A percentile compares a stretch with the other conserved stretches of the same genome.
phyloP scores from a whole-genome alignment of 1,284 basidiomycete genomes.

The Melanopsichium pennsylvanicum region DNA sequence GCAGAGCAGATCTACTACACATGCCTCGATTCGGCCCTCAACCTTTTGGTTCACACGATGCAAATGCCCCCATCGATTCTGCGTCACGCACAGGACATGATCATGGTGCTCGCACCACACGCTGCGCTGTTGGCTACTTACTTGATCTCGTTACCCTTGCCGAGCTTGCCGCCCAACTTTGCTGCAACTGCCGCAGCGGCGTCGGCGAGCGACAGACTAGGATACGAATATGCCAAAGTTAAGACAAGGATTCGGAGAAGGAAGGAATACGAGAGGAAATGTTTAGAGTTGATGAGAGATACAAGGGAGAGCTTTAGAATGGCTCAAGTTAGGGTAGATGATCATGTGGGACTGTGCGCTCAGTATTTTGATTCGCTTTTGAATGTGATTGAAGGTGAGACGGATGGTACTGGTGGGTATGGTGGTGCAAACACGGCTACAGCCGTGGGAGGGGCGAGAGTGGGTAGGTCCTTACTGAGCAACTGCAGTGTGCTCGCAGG shows the following conservation, averaged over 20 bases:
- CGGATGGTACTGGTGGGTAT: not conserved
- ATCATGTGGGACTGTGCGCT: conserved; percentile 41
- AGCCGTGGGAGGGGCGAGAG: conserved; percentile 1
- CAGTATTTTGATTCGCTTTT: conserved; percentile 43
- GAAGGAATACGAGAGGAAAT: conserved; percentile 48
- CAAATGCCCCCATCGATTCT: conserved; percentile 32
- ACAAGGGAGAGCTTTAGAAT: conserved; percentile 29
- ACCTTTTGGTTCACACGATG: conserved; percentile 35
- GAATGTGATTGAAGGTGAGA: conserved; percentile 41
- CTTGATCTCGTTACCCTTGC: conserved; percentile 36
- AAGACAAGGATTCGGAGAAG: conserved; percentile 33
- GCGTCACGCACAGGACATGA: conserved; percentile 47
- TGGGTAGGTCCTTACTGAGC: conserved; percentile 15
- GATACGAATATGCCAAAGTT: conserved; percentile 31
- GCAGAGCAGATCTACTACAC: conserved; percentile 45
- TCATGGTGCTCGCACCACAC: conserved; percentile 48
- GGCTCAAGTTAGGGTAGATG: conserved; percentile 29
- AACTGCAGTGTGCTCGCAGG: conserved; percentile 17
- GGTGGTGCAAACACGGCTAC: not conserved
- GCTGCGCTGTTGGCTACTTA: conserved; percentile 48
- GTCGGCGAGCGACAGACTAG: conserved; percentile 8
- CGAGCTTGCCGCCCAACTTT: conserved; percentile 20
- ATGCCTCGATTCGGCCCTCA: conserved; percentile 43
- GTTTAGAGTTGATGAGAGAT: conserved; percentile 41
- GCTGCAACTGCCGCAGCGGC: conserved; percentile 11